These are phyloP conservation scores for Cucumis cinereus DNA, from an alignment of 306 rosid genomes.

Conservation along the genomic window DNA sequence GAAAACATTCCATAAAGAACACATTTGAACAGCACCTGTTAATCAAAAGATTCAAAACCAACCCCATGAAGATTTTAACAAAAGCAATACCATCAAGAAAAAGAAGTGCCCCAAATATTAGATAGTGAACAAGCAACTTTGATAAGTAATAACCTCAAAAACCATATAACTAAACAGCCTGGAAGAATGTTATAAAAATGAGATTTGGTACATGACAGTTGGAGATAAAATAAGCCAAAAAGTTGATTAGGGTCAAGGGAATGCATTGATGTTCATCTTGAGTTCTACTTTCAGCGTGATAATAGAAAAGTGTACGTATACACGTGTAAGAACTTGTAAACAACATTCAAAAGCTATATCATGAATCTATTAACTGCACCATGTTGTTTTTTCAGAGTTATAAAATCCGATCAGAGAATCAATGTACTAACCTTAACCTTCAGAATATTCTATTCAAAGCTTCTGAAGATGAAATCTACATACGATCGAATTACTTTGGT, in stretches of 20 bases:
- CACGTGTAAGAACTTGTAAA: not conserved
- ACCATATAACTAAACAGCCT: not conserved
- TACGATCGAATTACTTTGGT: not conserved
- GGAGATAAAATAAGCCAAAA: not conserved
- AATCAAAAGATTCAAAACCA: not conserved
- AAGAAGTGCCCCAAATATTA: not conserved
- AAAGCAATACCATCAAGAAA: not conserved
- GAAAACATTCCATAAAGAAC: not conserved
- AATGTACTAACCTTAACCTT: slow-evolving; percentile 1
- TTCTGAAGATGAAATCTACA: no score
- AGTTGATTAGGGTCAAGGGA: not conserved
- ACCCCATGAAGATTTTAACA: not conserved
- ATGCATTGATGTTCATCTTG: not conserved
- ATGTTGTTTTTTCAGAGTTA: not conserved
- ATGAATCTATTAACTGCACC: not conserved
- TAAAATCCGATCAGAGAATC: not conserved
- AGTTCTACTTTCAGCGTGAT: not conserved
- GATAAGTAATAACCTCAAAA: not conserved
- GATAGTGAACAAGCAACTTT: not conserved
- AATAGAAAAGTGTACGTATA: not conserved
- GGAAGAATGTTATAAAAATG: not conserved
- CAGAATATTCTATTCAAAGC: not conserved
- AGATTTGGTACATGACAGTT: not conserved
- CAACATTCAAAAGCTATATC: not conserved
- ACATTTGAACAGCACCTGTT: not conserved